Base-by-base conservation (phyloP, 257 asterid species). In the Solanum chilense region DNA sequence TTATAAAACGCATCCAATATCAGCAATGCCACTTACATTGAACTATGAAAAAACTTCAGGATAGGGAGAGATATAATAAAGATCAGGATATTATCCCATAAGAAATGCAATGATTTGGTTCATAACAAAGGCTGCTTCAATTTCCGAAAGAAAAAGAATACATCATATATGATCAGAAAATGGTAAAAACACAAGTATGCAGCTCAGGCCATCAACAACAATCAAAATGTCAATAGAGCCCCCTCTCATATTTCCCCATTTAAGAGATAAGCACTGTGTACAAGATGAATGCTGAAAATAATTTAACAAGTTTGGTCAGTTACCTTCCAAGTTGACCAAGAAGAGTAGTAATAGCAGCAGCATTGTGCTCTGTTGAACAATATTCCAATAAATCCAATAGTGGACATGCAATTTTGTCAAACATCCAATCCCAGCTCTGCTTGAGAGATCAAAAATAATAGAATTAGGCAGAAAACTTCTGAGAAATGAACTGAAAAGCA, bases 241-340 rank as follows among this genome's bases (percentile, higher is more conserved):
- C 29, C 25, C 68, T 18, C 44, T 18, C 68, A 29, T 31, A 29
- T 49, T 80, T 49, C 68, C 85, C 27, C 85, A 47, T 29, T 80
- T 80, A 47, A 16, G 44, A 80, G 20, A 16, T 80, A 15, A 10
- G 44, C 85, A 31, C 69, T 47, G 31, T 80, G 42, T 3, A 14
- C 9, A 49, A 29, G 39, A 29, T 47, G 20, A 78, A 47, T 49
- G 44, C 62, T 29, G 85, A 47, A 9, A 47, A 80, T 47, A 18
- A 80, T 47, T 80, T 80, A 47, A 80, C 10, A 47, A 29, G 27
- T 49, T 78, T 47, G 27, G 68, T 18, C n/a, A 29, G 41, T 62
- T 93, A 97, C 99, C 98, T 97, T 86, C 98, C 99, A 85, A 97
- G 93, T 90, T 94, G 98, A 82, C 98, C 98, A 74, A 95, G 93